A percentile compares a stretch with the other conserved stretches of the same genome.
Conservation (phyloP, 1,284 basidiomycete genomes). For the Cutaneotrichosporon spelunceum region DNA sequence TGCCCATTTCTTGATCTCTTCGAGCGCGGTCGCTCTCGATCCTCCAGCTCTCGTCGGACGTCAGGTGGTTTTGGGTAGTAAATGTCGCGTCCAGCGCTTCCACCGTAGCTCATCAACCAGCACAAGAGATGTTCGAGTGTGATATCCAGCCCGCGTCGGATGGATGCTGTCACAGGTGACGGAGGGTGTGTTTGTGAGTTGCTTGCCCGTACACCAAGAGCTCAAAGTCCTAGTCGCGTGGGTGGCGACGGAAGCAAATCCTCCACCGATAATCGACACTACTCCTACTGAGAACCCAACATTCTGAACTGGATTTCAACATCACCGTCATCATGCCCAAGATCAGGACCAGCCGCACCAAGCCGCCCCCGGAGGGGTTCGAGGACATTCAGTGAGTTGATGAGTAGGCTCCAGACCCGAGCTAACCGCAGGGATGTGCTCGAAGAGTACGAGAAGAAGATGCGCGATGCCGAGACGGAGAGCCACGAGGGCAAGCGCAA, state of each 20-base stretch:
- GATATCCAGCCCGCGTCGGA: neutral
- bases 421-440: slow-evolving; percentile 75
- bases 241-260: neutral
- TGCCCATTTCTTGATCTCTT: slow-evolving; percentile 11
- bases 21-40: neutral
- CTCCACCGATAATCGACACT: neutral
- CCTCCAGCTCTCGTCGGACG: neutral
- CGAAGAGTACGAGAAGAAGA: slow-evolving; percentile 93
- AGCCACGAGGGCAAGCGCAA: slow-evolving; percentile 97
- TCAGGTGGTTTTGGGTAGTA: neutral
- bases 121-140: neutral
- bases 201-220: neutral
- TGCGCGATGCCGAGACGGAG: slow-evolving; percentile 96
- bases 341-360: slow-evolving; percentile 90
- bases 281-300: neutral
- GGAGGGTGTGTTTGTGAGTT: neutral
- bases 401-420: slow-evolving; percentile 51
- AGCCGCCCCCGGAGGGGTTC: slow-evolving; percentile 92
- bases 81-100: neutral
- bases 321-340: slow-evolving; percentile 71
- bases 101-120: neutral
- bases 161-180: neutral
- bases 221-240: neutral
- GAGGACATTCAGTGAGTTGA: slow-evolving; percentile 77
- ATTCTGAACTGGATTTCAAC: neutral